Percentiles rank a stretch among this genome's conserved stretches.
Conservation (phyloP, 306 rosid species). For the Acacia melanoxylon region DNA sequence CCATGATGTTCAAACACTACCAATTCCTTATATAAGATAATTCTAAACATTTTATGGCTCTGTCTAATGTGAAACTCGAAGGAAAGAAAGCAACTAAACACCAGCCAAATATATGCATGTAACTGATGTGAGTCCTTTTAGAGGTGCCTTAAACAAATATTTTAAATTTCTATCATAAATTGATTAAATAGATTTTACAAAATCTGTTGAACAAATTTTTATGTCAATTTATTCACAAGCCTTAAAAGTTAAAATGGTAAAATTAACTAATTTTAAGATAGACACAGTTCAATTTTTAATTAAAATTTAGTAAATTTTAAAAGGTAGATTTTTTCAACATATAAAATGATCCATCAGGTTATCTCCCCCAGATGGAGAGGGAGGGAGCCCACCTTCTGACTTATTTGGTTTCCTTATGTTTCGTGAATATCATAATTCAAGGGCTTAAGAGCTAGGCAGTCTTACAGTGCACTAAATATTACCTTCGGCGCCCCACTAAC, state of each 20-base stretch:
- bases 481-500: slow-evolving; percentile 99
- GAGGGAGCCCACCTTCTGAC: neutral
- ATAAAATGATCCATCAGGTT: neutral
- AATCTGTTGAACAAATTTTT: neutral
- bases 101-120: neutral
- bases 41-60: neutral
- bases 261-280: neutral
- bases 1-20: neutral
- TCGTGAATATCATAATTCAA: slow-evolving; percentile 13
- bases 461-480: slow-evolving; percentile 4
- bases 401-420: neutral
- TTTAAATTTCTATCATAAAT: neutral
- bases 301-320: neutral
- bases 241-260: neutral
- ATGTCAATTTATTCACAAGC: neutral
- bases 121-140: neutral
- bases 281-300: neutral
- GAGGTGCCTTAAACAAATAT: neutral
- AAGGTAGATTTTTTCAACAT: neutral
- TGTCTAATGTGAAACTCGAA: neutral
- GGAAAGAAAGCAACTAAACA: neutral
- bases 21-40: neutral
- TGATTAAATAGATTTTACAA: neutral
- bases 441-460: neutral
- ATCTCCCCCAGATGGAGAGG: neutral